phyloP scores from a whole-genome alignment of 148 eudicot species.

The Vaccinium vitisidaea region DNA sequence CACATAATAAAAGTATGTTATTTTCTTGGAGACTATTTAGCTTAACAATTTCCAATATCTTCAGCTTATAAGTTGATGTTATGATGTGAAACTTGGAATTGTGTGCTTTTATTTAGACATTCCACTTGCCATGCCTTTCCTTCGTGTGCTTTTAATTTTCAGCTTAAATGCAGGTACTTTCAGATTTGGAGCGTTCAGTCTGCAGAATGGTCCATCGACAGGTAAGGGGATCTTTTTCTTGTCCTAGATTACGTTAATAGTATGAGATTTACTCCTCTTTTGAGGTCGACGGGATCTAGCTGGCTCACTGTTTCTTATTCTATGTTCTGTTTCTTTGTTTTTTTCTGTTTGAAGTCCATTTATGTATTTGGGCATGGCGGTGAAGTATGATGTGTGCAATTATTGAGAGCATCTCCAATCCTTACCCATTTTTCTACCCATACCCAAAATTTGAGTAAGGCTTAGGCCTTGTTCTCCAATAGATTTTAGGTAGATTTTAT shows the following conservation, averaged over 20 bases:
- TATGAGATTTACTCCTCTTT: not conserved
- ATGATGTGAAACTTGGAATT: not conserved
- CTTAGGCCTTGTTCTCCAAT: too few species aligned
- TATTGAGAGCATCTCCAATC: too few species aligned
- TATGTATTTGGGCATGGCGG: too few species aligned
- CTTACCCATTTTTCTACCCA: too few species aligned
- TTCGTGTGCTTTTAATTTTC: not conserved
- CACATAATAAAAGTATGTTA: not conserved
- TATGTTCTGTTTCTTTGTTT: not conserved
- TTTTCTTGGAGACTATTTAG: not conserved
- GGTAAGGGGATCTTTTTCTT: constrained; percentile 40
- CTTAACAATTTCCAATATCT: not conserved
- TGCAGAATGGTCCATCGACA: constrained; percentile 98
- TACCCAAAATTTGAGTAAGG: too few species aligned
- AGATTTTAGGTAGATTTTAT: too few species aligned
- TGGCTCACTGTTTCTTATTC: constrained; percentile 6
- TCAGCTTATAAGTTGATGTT: not conserved
- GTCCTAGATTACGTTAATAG: not conserved
- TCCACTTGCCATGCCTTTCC: not conserved
- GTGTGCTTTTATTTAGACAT: not conserved
- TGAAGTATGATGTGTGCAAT: not conserved
- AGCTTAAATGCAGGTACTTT: constrained; percentile 63
- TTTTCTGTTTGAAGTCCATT: not conserved
- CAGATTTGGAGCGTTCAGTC: constrained; percentile 97
- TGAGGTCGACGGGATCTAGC: not conserved